phyloP scores from a whole-genome alignment of 257 asterid species.

The Solanum virginianum region DNA sequence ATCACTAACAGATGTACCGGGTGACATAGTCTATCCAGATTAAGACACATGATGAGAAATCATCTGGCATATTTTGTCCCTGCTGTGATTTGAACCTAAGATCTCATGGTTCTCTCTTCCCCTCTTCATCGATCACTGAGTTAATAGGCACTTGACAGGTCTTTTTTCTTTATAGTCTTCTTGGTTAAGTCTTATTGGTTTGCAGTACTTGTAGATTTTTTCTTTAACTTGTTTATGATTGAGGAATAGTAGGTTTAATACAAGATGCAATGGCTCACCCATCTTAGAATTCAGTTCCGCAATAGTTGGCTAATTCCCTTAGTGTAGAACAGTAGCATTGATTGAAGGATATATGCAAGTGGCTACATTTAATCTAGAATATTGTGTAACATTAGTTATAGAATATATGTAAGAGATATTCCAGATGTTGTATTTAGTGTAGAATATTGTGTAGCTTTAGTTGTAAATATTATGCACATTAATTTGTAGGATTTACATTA shows the following conservation, averaged over 20 bases:
- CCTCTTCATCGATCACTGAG: too few relatives aligned
- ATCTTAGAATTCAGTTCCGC: background rate
- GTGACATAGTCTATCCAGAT: background rate
- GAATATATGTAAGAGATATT: too few relatives aligned
- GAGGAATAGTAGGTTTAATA: too few relatives aligned
- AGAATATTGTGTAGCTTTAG: too few relatives aligned
- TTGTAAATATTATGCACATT: too few relatives aligned
- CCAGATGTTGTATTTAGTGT: too few relatives aligned
- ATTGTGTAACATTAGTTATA: too few relatives aligned
- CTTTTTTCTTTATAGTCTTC: background rate
- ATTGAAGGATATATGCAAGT: too few relatives aligned
- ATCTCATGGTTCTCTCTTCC: background rate
- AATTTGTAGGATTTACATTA: too few relatives aligned
- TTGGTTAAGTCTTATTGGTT: background rate
- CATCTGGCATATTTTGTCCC: background rate
- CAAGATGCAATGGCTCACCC: too few relatives aligned
- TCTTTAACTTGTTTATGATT: background rate
- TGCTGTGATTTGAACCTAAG: background rate
- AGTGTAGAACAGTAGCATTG: too few relatives aligned
- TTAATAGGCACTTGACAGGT: background rate
- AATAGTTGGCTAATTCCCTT: background rate
- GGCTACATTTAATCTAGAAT: too few relatives aligned
- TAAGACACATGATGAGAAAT: background rate
- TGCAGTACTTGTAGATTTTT: background rate
- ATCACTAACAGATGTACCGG: background rate